Conservation (phyloP, 2,329 filamentous ascomycete genomes). For the Ophiostoma sp. region DNA sequence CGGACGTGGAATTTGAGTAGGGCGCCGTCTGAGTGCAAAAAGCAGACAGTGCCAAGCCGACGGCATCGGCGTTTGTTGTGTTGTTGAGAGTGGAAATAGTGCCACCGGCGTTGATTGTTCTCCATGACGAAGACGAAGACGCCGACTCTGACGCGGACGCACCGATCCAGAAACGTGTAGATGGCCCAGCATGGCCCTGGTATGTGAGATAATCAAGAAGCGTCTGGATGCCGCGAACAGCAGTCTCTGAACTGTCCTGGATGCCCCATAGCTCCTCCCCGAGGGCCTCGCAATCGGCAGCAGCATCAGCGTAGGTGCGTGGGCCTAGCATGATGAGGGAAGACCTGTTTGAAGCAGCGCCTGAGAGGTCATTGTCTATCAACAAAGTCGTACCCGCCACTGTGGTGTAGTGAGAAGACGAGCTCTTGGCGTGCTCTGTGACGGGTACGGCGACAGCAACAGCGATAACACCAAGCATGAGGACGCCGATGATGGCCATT, state of each 20-base stretch:
- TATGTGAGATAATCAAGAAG: slow-evolving; percentile 38
- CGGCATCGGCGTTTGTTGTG: slow-evolving; percentile 18
- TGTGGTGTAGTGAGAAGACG: not conserved
- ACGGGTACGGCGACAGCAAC: slow-evolving; percentile 20
- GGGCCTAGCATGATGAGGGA: slow-evolving; percentile 36
- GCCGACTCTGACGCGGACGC: slow-evolving; percentile 15
- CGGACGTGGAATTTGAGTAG: slow-evolving; percentile 34
- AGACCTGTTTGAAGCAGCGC: slow-evolving; percentile 34
- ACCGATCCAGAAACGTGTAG: slow-evolving; percentile 38
- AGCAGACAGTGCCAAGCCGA: slow-evolving; percentile 31
- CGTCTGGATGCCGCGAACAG: slow-evolving; percentile 32
- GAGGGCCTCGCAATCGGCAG: slow-evolving; percentile 34
- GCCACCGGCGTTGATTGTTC: slow-evolving; percentile 33
- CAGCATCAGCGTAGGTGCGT: slow-evolving; percentile 32
- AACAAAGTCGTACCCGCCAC: slow-evolving; percentile 37
- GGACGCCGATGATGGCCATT: slow-evolving; percentile 25
- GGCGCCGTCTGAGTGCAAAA: slow-evolving; percentile 44
- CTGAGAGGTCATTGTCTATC: slow-evolving; percentile 41
- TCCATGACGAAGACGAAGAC: slow-evolving; percentile 15
- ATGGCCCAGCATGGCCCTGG: slow-evolving; percentile 28
- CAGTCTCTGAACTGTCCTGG: slow-evolving; percentile 21
- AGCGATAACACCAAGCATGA: slow-evolving; percentile 24
- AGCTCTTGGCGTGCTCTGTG: slow-evolving; percentile 9
- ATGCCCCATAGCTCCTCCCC: slow-evolving; percentile 40
- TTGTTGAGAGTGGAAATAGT: slow-evolving; percentile 25